Base-by-base conservation (phyloP, 2,329 filamentous ascomycete genomes). In the Diaporthe vaccinii region DNA sequence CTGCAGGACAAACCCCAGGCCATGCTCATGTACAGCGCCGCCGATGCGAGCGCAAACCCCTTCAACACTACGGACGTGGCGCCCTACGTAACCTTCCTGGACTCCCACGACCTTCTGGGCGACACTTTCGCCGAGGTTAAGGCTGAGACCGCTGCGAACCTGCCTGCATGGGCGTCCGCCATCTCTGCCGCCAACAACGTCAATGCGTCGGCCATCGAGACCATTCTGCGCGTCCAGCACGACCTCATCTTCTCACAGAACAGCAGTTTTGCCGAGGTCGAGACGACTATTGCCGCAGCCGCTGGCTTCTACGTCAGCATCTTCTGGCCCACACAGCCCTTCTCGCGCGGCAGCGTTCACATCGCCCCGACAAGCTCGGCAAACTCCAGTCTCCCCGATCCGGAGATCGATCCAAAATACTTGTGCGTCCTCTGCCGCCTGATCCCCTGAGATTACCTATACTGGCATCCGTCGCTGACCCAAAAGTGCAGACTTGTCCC, bases 261-360 rank as follows among this genome's bases (percentile, higher is more conserved):
- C 34, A 36, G 28, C 55, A 59, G 28, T 2, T 34, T 59, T 25
- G 77, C 68, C 22, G 83, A 75, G 61, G 80, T 80, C 55, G 81
- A 82, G 71, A 83, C 83, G 39, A 81, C 81, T 31, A 80, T 82
- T 6, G 80, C 80, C 0, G 80, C 46, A 2, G 80, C 68, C 82
- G 81, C 2, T 80, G 82, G n/a, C 9, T 53, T 12, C 81, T 82
- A 81, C 82, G 82, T 81, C 82, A 83, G 74, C 82, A 8, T 49
- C 46, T 49, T 82, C 75, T 83, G 82, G 53, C 82, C 78, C 15
- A 83, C 80, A 0, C 78, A 77, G 31, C 69, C 69, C 15, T 72
- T 72, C 36, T 61, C 69, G n/a, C 55, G 39, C 22, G 69, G 69
- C 12, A 72, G 41, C 25, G 55, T 72, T 41, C 69, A 72, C 55